A percentile compares a stretch with the other conserved stretches of the same genome.
Evolutionary conservation across 805 yeast species (phyloP).

Genomic region (Barnettozyma sucrosica): DNA sequence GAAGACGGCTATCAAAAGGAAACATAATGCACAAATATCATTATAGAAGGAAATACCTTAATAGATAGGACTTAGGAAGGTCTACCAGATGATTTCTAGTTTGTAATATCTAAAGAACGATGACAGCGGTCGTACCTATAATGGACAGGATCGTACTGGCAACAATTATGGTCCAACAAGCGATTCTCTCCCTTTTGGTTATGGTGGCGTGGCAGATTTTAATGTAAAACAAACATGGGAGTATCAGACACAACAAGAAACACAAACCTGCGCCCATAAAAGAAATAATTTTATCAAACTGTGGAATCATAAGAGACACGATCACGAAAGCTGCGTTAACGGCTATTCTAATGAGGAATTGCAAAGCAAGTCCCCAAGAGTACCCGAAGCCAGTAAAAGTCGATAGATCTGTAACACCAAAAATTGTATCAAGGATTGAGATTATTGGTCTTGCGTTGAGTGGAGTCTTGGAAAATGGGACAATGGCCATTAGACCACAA

Average conservation of each 20-base stretch:
- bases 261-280: constrained; percentile 78
- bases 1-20: neutral
- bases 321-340: constrained; percentile 55
- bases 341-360: constrained; percentile 26
- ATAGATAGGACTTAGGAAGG: neutral
- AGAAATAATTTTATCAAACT: constrained; percentile 77
- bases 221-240: constrained; percentile 71
- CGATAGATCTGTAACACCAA: constrained; percentile 26
- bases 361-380: constrained; percentile 18
- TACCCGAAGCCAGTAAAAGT: constrained; percentile 18
- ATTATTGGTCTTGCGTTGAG: constrained; percentile 78
- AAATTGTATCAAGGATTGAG: constrained; percentile 56
- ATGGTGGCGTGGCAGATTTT: constrained; percentile 44
- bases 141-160: constrained; percentile 45
- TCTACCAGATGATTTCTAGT: neutral
- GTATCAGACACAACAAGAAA: constrained; percentile 69
- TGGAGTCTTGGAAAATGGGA: constrained; percentile 83
- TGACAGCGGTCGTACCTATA: constrained; percentile 56
- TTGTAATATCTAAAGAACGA: constrained; percentile 16
- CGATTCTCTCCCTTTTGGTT: constrained; percentile 31
- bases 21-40: neutral
- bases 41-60: neutral
- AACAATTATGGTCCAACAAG: constrained; percentile 39
- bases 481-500: constrained; percentile 66
- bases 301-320: constrained; percentile 63